Evolutionary conservation across 2,329 filamentous ascomycete genomes (phyloP), one percentile per base, ranked within the genome.

Genomic region (Fusarium azukiicola): DNA sequence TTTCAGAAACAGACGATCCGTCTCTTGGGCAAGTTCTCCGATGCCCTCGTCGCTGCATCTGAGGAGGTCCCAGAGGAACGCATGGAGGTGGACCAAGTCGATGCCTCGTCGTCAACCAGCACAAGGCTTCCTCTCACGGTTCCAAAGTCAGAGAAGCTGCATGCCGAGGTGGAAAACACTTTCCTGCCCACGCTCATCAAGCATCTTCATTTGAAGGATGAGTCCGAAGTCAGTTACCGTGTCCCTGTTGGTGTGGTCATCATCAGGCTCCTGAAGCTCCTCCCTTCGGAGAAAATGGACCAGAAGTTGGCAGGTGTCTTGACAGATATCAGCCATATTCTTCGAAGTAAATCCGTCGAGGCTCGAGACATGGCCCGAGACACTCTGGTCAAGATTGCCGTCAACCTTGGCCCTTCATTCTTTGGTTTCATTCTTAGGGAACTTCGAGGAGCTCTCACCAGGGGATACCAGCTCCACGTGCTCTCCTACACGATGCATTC

Each of bases 341-440:
- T 99, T 64, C 95, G 97, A 78, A 99, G 97, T 85, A 96, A 97
- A 85, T 93, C 96, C 12, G 95, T 96, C 86, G 97, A 98, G 81
- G 95, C 97, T 63, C 93, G 98, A 85, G 98, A 99, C 81, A 96
- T 98, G 91, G 96, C 98, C 13, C 92, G 98, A 74, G 97, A 96
- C 82, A 98, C 98, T 0, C 90, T 99, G 42, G 93, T 96, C 23
- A 96, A 98, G 75, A 98, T 99, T 80, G 93, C 96, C 14, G 91
- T 93, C 16, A 91, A 98, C 46, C 91, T 99, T 50, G 98, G 98
- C 0, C 93, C 97, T 0, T 91, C 93, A 2, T 98, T 96, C 85
- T 95, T 99, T 82, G 96, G 96, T 4, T 99, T 99, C 85, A 94
- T 99, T n/a, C 90, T 99, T 73, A 98, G 97, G 84, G 97, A 99